Percentiles rank a stretch among this genome's conserved stretches.
Evolutionary conservation across 768 basidiomycete species (phyloP).

Genomic region (Mycena venus): DNA sequence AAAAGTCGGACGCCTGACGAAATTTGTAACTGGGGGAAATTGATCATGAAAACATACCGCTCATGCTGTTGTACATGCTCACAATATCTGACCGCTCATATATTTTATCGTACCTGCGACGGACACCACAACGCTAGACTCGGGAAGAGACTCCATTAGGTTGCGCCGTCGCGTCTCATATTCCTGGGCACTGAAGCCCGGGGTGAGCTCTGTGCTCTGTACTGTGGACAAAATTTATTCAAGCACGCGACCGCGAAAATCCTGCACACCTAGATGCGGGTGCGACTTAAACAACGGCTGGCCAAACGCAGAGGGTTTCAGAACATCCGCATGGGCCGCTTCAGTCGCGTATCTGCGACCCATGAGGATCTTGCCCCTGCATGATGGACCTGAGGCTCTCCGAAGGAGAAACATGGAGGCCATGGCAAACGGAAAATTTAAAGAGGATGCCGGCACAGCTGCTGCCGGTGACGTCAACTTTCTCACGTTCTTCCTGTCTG

Average conservation of each 20-base stretch:
- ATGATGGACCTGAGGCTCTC: neutral
- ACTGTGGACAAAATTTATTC: conserved; percentile 51
- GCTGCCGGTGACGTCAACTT: too few relatives aligned
- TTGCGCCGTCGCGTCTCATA: conserved; percentile 78
- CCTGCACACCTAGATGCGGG: conserved; percentile 76
- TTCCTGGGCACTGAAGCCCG: conserved; percentile 83
- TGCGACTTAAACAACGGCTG: conserved; percentile 86
- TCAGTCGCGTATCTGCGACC: conserved; percentile 24
- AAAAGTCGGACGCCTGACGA: conserved; percentile 92
- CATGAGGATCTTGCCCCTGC: neutral
- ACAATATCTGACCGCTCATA: conserved; percentile 91
- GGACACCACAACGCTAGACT: conserved; percentile 80
- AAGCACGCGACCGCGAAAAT: neutral
- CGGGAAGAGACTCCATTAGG: conserved; percentile 83
- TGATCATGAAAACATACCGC: neutral
- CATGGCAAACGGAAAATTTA: neutral
- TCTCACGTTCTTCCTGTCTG: too few relatives aligned
- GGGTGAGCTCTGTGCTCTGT: conserved; percentile 77
- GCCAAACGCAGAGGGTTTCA: conserved; percentile 83
- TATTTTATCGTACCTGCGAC: conserved; percentile 87
- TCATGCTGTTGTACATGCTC: conserved; percentile 43
- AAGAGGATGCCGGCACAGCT: too few relatives aligned
- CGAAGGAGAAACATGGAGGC: conserved; percentile 4
- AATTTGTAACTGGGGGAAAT: conserved; percentile 86
- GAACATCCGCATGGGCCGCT: conserved; percentile 36